Evolutionary conservation across 2,329 filamentous ascomycete genomes (phyloP), one percentile per base, ranked within the genome.

Genomic region (Pestalotiopsis sp.): DNA sequence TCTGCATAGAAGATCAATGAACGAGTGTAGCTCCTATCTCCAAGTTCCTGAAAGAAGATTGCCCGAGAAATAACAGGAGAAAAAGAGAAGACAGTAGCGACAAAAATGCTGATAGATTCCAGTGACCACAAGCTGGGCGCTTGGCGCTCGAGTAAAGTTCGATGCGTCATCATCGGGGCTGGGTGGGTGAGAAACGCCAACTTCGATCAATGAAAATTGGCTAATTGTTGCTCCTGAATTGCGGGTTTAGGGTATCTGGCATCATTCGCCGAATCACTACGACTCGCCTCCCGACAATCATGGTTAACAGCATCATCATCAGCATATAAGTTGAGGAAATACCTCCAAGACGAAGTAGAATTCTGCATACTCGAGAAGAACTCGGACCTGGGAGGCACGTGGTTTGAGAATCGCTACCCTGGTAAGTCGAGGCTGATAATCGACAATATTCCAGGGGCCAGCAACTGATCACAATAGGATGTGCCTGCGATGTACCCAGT

Each of bases 401-500:
- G 61, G 61, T 64, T 38, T 13, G 61, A 64, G 22, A 64, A 64
- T 52, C 38, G 40, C 1, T 64, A 64, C 20, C 61, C 61, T 7
- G 61, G 61, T 44, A 26, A 30, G n/a, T 13, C 6, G 26, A 14
- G 20, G 17, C n/a, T 64, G 26, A 9, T 9, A 7, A 24, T 13
- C 6, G 17, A 20, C 22, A 26, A 26, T 17, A 6, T 30, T 39
- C 3, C 20, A 2, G 17, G 13, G 24, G 11, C 13, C n/a, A 30
- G n/a, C 13, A 22, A 39, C 61, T 64, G 24, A 52, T 26, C 14
- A 26, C 38, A 10, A 1, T n/a, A 62, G 59, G 61, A 4, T 64
- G 61, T 22, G 61, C 61, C 7, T 64, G 61, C 17, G 61, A 64
- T 64, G 61, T 64, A 17, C 38, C 61, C 14, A 26, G 24, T 64